Evolutionary conservation across 306 rosid genomes (phyloP).

Genomic region (Casuarina cunninghamiana): DNA sequence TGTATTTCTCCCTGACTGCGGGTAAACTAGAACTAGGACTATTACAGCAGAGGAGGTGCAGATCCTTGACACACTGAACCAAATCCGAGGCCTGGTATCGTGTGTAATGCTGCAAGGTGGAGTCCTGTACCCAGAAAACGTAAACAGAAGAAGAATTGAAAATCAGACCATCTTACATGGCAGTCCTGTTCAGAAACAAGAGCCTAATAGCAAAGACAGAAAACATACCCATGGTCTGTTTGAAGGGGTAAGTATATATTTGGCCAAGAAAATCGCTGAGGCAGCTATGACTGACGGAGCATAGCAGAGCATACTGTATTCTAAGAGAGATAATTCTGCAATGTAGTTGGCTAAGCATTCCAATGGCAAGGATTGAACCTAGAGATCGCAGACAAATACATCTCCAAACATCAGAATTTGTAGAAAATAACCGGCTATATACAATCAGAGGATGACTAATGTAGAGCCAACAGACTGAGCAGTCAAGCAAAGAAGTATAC

Average conservation of each 20-base stretch:
- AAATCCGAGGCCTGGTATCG: slow-evolving; percentile 48
- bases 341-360: slow-evolving; percentile 89
- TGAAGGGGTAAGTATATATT: slow-evolving; percentile 60
- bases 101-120: slow-evolving; percentile 60
- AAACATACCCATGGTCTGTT: slow-evolving; percentile 83
- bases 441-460: not conserved
- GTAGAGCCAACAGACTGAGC: not conserved
- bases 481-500: slow-evolving; percentile 29
- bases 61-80: slow-evolving; percentile 40
- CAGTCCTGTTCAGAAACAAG: not conserved
- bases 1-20: slow-evolving; percentile 58
- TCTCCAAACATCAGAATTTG: not conserved
- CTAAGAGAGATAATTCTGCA: slow-evolving; percentile 85
- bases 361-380: slow-evolving; percentile 68
- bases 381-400: slow-evolving; percentile 9
- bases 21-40: slow-evolving; percentile 46
- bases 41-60: slow-evolving; percentile 49
- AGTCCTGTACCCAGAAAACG: slow-evolving; percentile 36
- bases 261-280: slow-evolving; percentile 85
- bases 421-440: not conserved
- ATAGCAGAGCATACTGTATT: slow-evolving; percentile 76
- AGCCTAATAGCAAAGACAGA: not conserved
- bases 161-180: slow-evolving; percentile 7
- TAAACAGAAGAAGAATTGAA: not conserved
- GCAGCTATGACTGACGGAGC: slow-evolving; percentile 87